These are phyloP conservation scores for barley (Hordeum vulgare) DNA, from an alignment of 176 grass and related monocot genomes.

Conservation along the genomic window DNA sequence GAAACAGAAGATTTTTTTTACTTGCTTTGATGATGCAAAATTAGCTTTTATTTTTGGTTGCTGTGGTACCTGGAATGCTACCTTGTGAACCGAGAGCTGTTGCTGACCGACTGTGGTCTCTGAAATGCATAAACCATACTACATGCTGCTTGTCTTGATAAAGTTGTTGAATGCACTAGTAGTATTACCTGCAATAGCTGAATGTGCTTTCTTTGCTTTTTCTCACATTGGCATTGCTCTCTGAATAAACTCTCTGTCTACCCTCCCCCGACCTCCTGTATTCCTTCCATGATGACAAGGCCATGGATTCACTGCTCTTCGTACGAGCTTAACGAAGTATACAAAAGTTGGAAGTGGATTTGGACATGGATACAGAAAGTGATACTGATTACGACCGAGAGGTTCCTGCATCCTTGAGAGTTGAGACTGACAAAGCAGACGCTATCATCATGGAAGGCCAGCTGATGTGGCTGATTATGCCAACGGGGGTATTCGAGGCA, in stretches of 20 bases:
- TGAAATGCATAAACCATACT: background rate
- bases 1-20: background rate
- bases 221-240: background rate
- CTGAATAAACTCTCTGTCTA: background rate
- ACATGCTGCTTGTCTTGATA: background rate
- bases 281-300: background rate
- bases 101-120: background rate
- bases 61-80: background rate
- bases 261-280: background rate
- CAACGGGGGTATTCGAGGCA: conserved; percentile 51
- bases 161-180: background rate
- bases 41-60: background rate
- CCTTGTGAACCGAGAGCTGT: background rate
- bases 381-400: conserved; percentile 69
- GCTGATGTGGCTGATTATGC: conserved; percentile 57
- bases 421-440: conserved; percentile 62
- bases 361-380: conserved; percentile 45
- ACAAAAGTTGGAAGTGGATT: conserved; percentile 79
- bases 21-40: background rate
- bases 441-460: conserved; percentile 48
- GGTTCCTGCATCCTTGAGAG: conserved; percentile 5
- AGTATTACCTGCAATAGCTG: background rate
- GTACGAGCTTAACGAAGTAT: conserved; percentile 66
- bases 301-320: conserved; percentile 45
- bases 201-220: background rate